Conservation (phyloP, 345 rosid species). For the Dimocarpus longan region DNA sequence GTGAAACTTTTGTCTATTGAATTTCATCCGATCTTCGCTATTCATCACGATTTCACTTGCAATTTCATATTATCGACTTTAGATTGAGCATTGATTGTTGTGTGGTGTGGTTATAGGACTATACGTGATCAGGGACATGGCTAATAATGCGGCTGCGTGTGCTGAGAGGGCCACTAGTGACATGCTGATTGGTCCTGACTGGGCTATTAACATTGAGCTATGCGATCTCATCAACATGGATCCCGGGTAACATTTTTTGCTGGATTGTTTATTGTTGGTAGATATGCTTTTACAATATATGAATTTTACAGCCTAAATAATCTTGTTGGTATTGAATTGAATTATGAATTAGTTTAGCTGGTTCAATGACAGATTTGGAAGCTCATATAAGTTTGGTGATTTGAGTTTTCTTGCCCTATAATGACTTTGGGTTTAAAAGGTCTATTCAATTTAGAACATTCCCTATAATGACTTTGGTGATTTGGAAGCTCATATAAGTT, state of each 20-base stretch:
- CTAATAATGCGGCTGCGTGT: constrained; percentile 73
- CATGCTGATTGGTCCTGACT: constrained; percentile 89
- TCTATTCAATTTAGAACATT: neutral
- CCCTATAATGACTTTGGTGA: too few species aligned
- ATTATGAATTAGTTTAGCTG: neutral
- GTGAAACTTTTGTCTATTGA: neutral
- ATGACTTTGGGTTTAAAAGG: neutral
- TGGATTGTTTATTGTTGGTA: neutral
- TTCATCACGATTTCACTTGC: neutral
- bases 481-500: too few species aligned
- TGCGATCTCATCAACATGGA: constrained; percentile 92
- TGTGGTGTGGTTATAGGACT: constrained; percentile 22
- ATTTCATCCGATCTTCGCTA: constrained; percentile 22
- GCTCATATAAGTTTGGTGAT: neutral
- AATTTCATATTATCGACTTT: constrained; percentile 6
- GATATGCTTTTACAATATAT: neutral
- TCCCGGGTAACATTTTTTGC: constrained; percentile 58
- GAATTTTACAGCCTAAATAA: neutral
- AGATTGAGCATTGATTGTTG: constrained; percentile 24
- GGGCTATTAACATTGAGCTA: constrained; percentile 93
- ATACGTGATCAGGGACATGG: constrained; percentile 47
- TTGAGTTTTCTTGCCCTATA: constrained; percentile 3
- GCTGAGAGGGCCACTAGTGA: constrained; percentile 98
- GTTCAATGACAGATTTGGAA: neutral
- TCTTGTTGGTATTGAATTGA: neutral